Percentiles rank a stretch among this genome's conserved stretches.
Evolutionary conservation across 2,329 filamentous ascomycete genomes (phyloP).

Genomic region (Aspergillus aculeatus): DNA sequence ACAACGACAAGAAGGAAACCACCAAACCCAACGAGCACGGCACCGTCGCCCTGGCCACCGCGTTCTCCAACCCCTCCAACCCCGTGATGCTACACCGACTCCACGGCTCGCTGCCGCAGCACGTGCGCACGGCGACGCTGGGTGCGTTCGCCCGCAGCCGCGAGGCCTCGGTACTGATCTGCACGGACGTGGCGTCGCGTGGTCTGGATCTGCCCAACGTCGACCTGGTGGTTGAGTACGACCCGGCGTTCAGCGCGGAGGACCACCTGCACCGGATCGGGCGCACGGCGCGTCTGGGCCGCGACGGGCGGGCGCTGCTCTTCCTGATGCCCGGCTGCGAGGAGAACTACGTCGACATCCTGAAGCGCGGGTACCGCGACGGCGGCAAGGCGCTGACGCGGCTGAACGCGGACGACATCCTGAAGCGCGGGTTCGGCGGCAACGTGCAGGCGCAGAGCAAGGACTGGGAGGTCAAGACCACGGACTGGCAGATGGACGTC

Average conservation of each 20-base stretch:
- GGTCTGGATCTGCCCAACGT: conserved; percentile 94
- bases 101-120: conserved; percentile 87
- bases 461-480: conserved; percentile 65
- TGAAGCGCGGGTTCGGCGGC: conserved; percentile 63
- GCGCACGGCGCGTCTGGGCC: conserved; percentile 88
- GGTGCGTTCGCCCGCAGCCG: conserved; percentile 72
- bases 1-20: conserved; percentile 23
- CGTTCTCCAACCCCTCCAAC: conserved; percentile 74
- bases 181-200: conserved; percentile 92
- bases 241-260: conserved; percentile 87
- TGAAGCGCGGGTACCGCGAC: conserved; percentile 69
- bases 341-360: conserved; percentile 80
- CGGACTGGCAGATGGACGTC: conserved; percentile 64
- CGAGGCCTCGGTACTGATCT: conserved; percentile 78
- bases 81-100: conserved; percentile 79
- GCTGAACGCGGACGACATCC: conserved; percentile 63
- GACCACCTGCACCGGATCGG: conserved; percentile 95
- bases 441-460: conserved; percentile 41
- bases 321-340: conserved; percentile 90
- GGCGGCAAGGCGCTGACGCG: conserved; percentile 62
- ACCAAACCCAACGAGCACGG: conserved; percentile 36
- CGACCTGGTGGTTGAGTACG: conserved; percentile 92
- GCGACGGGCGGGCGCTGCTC: conserved; percentile 79
- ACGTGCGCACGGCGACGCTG: conserved; percentile 82
- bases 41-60: conserved; percentile 59